Base-by-base conservation (phyloP, 2,329 filamentous ascomycete genomes). In the Knufia petricola region DNA sequence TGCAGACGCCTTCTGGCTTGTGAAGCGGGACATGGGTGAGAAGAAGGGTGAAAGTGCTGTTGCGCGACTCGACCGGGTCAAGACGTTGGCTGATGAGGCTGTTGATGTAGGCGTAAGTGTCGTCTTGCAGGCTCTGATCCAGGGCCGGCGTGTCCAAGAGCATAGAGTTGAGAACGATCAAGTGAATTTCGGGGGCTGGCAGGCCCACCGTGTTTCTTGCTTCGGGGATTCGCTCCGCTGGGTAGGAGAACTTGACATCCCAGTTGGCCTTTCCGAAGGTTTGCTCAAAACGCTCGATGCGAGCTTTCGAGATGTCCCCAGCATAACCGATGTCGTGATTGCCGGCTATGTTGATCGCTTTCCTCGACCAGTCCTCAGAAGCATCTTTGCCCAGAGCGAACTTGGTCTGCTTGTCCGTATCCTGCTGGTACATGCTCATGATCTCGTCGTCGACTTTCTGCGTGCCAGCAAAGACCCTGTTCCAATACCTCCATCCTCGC, bases 311-410 rank as follows among this genome's bases (percentile, higher is more conserved):
- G 52, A 96, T 75, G 64, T 98, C 92, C 2, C 92, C 92, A 0
- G 89, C 87, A 63, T 98, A 98, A 28, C 92, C 92, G 60, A 98
- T 82, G 64, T 98, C 92, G 63, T 98, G 92, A 61, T 98, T 98
- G 1, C 92, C 92, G 0, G 82, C 88, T 21, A 96, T 79, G 58
- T 95, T 94, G 63, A 98, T 87, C 54, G 95, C 74, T 48, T 84
- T 78, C 34, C 72, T 75, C n/a, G 73, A 67, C 92, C 92, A 96
- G 2, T 66, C 65, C 19, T 65, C 65, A 12, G 55, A 51, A 10
- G 55, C 51, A 19, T 73, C 65, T 2, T 75, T 75, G 0, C 74
- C 63, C 4, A 78, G 56, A 13, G 44, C 30, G 3, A 47, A 4
- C 2, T 10, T 4, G 23, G 3, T 12, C 17, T 39, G 44, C 13